A percentile compares a stretch with the other conserved stretches of the same genome.
Evolutionary conservation across 257 asterid genomes (phyloP).

Genomic region (Solanum tarapatanum): DNA sequence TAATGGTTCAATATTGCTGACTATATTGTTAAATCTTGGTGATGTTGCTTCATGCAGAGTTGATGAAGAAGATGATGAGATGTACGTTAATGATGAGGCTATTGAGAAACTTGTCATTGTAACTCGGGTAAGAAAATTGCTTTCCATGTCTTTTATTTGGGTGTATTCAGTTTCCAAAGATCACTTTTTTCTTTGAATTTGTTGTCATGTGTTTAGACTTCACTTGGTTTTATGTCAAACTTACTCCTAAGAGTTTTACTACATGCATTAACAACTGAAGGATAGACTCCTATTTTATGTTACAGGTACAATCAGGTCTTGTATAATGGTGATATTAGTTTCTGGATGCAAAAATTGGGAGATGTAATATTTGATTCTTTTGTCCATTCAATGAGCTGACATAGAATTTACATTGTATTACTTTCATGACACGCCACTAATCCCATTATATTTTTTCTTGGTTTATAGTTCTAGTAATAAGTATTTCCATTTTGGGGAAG

Average conservation of each 20-base stretch:
- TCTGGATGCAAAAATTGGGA: background rate
- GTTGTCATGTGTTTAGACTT: background rate
- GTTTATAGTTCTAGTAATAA: background rate
- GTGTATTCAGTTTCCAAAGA: background rate
- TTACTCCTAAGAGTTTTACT: background rate
- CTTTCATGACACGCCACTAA: background rate
- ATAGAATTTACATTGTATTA: background rate
- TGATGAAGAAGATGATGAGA: constrained; percentile 67
- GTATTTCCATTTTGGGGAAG: background rate
- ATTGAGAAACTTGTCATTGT: constrained; percentile 79
- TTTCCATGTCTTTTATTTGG: background rate
- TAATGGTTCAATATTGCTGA: background rate
- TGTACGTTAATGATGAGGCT: constrained; percentile 47
- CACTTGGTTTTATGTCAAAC: background rate
- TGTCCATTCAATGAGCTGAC: background rate
- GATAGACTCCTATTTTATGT: background rate
- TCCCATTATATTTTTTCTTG: background rate
- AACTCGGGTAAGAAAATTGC: constrained; percentile 51
- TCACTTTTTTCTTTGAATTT: background rate
- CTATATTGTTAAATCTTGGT: background rate
- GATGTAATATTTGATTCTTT: background rate
- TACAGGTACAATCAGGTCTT: background rate
- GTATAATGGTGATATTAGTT: background rate
- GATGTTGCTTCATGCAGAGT: constrained; percentile 24
- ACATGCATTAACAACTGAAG: background rate